Conservation (phyloP, 371 early-diverging fungal species). For the Mortierella sp. region DNA sequence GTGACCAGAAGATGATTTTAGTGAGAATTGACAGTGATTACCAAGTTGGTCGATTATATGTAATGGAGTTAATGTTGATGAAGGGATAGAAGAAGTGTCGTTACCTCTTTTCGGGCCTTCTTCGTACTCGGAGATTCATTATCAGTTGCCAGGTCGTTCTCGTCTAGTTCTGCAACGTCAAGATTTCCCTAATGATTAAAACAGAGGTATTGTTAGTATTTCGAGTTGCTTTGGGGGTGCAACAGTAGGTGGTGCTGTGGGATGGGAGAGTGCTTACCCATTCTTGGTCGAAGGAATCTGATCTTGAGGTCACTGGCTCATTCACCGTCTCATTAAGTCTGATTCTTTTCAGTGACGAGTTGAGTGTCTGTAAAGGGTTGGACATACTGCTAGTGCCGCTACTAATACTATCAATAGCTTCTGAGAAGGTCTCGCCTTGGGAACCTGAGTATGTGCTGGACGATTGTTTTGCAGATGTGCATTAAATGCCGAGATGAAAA, state of each 20-base stretch:
- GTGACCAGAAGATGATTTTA: background rate
- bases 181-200: slow-evolving; percentile 16
- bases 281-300: slow-evolving; percentile 44
- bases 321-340: slow-evolving; percentile 25
- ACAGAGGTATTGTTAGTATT: background rate
- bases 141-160: slow-evolving; percentile 15
- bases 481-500: background rate
- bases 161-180: slow-evolving; percentile 33
- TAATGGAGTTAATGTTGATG: background rate
- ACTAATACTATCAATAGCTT: background rate
- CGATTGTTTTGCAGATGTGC: slow-evolving; percentile 1
- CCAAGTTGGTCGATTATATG: background rate
- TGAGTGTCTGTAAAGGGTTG: slow-evolving; percentile 36
- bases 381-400: slow-evolving; percentile 5
- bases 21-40: background rate
- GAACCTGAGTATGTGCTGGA: background rate
- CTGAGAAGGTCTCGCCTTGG: background rate
- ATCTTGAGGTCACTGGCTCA: slow-evolving; percentile 17
- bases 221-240: background rate
- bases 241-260: background rate
- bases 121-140: slow-evolving; percentile 19
- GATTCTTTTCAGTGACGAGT: slow-evolving; percentile 48
- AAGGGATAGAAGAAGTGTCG: background rate
- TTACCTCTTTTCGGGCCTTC: slow-evolving; percentile 37
- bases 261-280: slow-evolving; percentile 34